phyloP scores from a whole-genome alignment of 192 early-diverging fungal genomes.

The Funneliformis mosseae region DNA sequence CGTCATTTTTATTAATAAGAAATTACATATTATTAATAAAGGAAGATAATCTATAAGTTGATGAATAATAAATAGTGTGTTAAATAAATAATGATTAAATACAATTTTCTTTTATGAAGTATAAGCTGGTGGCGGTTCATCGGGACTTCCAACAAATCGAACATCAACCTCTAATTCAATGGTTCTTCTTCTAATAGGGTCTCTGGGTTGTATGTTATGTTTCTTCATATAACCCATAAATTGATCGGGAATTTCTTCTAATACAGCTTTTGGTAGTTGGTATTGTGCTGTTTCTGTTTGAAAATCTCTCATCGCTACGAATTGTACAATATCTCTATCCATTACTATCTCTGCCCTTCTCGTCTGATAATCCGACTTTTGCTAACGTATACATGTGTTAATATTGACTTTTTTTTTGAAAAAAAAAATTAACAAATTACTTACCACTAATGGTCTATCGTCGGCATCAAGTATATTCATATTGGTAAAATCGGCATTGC shows the following conservation, averaged over 20 bases:
- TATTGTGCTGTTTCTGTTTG: constrained; percentile 23
- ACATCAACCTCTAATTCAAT: not conserved
- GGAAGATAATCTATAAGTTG: too few relatives aligned
- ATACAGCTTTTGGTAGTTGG: constrained; percentile 43
- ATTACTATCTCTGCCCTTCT: constrained; percentile 5
- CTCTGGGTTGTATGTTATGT: constrained; percentile 39
- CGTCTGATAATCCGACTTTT: not conserved
- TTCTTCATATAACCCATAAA: constrained; percentile 51
- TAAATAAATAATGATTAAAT: too few relatives aligned
- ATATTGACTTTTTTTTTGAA: not conserved
- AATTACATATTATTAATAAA: too few relatives aligned
- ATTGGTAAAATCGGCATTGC: constrained; percentile 51
- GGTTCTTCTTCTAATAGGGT: not conserved
- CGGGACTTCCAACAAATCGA: not conserved
- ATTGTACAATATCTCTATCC: constrained; percentile 60
- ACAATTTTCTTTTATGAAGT: not conserved
- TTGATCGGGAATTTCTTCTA: constrained; percentile 61
- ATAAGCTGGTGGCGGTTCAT: not conserved
- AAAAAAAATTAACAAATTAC: not conserved
- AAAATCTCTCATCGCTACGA: constrained; percentile 52
- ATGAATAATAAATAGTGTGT: too few relatives aligned
- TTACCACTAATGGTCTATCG: constrained; percentile 38
- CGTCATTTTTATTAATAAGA: too few relatives aligned
- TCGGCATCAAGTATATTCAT: constrained; percentile 58
- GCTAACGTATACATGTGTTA: not conserved